phyloP scores from a whole-genome alignment of 495 filamentous ascomycete species.

The Schizothecium vesticola region DNA sequence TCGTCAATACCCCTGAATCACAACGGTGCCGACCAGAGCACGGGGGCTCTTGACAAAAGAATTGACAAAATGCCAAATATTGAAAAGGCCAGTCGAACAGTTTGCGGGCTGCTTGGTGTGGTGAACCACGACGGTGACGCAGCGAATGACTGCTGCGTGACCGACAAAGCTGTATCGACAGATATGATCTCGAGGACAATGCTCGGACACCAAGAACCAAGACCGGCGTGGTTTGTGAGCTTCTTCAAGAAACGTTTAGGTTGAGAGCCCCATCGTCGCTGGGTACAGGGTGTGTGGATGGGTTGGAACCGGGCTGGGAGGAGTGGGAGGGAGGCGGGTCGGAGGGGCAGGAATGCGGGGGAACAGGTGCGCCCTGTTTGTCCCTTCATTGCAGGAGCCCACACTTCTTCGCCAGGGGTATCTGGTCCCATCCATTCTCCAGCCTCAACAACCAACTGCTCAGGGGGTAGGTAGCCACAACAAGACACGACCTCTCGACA shows the following conservation, averaged over 20 bases:
- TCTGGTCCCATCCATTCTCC: neutral
- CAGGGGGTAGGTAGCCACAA: neutral
- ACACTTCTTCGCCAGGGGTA: neutral
- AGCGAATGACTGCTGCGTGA: neutral
- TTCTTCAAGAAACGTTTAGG: neutral
- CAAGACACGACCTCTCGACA: neutral
- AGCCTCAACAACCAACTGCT: neutral
- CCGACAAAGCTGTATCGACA: neutral
- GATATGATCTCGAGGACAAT: neutral
- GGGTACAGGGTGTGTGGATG: too few relatives aligned
- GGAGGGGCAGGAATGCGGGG: neutral
- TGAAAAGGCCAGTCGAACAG: neutral
- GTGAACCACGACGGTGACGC: neutral
- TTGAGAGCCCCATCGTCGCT: neutral
- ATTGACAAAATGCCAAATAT: neutral
- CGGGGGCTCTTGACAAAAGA: neutral
- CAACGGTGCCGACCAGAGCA: neutral
- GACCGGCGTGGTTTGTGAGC: neutral
- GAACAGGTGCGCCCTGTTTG: neutral
- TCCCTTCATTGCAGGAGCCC: neutral
- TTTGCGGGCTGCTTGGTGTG: neutral
- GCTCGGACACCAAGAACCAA: neutral
- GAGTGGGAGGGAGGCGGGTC: neutral
- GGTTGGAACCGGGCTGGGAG: neutral
- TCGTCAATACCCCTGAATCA: neutral